These are phyloP conservation scores for Dothistroma septosporum DNA, from an alignment of 2,329 filamentous ascomycete species.

Conservation along the genomic window DNA sequence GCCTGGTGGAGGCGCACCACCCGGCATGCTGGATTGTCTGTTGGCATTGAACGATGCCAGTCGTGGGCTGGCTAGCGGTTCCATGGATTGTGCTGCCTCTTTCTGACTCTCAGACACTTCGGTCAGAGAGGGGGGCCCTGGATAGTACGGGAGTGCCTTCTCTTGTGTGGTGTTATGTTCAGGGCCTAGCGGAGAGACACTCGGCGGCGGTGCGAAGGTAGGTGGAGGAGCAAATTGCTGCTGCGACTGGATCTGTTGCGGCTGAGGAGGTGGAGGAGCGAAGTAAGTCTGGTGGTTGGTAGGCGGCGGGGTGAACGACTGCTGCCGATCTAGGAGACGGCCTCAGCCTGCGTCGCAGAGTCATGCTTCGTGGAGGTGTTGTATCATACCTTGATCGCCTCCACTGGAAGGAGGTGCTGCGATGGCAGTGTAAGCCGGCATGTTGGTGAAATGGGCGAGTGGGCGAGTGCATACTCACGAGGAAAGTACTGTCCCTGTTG, in stretches of 20 bases:
- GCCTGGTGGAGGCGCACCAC: constrained; percentile 42
- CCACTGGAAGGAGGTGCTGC: constrained; percentile 8
- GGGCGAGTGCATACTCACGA: constrained; percentile 22
- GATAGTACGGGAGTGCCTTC: constrained; percentile 34
- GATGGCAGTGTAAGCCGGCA: background rate
- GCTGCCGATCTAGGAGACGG: constrained; percentile 1
- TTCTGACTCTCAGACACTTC: constrained; percentile 34
- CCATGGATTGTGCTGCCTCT: constrained; percentile 22
- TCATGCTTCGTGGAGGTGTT: background rate
- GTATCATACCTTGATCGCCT: constrained; percentile 2
- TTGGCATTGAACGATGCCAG: constrained; percentile 30
- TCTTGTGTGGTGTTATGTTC: constrained; percentile 23
- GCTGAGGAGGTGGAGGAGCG: constrained; percentile 26
- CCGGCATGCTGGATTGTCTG: constrained; percentile 29
- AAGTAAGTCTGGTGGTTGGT: constrained; percentile 24
- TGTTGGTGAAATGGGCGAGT: too few species aligned
- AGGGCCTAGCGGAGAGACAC: constrained; percentile 32
- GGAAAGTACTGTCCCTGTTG: constrained; percentile 32
- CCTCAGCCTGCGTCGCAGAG: background rate
- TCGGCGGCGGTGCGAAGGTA: constrained; percentile 20
- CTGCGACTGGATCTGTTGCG: constrained; percentile 19
- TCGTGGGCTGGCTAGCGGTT: constrained; percentile 18
- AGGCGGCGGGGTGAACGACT: constrained; percentile 6
- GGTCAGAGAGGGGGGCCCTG: constrained; percentile 34
- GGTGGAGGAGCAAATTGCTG: constrained; percentile 32